Evolutionary conservation across 345 rosid species (phyloP).

Genomic region (Hibiscus trionum): DNA sequence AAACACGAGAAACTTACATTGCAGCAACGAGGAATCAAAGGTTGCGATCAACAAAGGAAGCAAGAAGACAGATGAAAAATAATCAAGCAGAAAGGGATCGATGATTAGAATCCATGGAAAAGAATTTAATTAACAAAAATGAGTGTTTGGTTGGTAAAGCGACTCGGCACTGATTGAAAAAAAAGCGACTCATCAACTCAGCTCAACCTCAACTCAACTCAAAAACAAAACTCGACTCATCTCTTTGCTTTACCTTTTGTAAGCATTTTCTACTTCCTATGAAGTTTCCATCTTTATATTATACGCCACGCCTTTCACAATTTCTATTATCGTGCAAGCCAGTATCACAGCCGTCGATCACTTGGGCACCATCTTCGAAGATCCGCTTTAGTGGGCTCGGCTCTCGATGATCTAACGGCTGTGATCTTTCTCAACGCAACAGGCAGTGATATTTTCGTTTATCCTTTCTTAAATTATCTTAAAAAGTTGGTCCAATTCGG

Average conservation of each 20-base stretch:
- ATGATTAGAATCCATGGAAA: neutral
- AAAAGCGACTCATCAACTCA: neutral
- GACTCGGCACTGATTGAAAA: conserved; percentile 7
- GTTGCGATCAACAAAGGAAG: neutral
- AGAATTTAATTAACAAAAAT: neutral
- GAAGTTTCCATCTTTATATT: too few species aligned
- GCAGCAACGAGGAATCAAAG: neutral
- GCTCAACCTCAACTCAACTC: conserved; percentile 10
- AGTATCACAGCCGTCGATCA: conserved; percentile 15
- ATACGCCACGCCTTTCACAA: too few species aligned
- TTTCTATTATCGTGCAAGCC: neutral
- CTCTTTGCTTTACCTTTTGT: too few species aligned
- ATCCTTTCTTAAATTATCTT: too few species aligned
- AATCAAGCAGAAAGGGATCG: neutral
- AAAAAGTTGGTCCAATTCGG: too few species aligned
- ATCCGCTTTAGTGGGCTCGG: conserved; percentile 11
- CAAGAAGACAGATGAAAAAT: neutral
- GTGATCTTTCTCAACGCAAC: neutral
- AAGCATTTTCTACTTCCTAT: too few species aligned
- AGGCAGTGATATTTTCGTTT: neutral
- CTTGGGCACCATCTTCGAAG: neutral
- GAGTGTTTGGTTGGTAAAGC: conserved; percentile 16
- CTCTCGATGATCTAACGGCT: conserved; percentile 6
- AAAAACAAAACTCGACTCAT: neutral
- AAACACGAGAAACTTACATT: neutral